phyloP scores from a whole-genome alignment of 352 stramenopile genomes.

The Phytopythium ostracodes region DNA sequence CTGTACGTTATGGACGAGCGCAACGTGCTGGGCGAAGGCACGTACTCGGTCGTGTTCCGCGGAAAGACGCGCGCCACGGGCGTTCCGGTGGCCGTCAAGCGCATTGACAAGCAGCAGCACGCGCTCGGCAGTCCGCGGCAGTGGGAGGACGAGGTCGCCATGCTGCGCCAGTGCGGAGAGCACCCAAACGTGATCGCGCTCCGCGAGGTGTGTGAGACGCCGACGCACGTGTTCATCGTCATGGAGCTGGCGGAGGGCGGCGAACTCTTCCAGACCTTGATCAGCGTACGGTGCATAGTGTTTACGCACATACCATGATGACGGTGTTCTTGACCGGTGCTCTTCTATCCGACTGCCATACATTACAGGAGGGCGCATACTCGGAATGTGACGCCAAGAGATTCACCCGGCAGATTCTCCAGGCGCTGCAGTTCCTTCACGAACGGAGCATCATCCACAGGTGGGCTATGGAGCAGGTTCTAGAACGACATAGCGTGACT shows the following conservation, averaged over 20 bases:
- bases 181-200: constrained; percentile 60
- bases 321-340: neutral
- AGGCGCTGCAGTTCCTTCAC: constrained; percentile 63
- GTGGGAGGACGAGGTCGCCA: constrained; percentile 47
- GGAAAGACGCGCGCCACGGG: constrained; percentile 30
- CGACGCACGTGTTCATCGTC: constrained; percentile 46
- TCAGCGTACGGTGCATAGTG: constrained; percentile 37
- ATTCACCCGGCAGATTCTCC: constrained; percentile 44
- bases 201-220: constrained; percentile 46
- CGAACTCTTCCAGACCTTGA: constrained; percentile 69
- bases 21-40: constrained; percentile 36
- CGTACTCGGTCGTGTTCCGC: constrained; percentile 47
- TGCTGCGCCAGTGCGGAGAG: constrained; percentile 40
- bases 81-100: constrained; percentile 50
- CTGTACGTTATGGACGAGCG: constrained; percentile 46
- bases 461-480: constrained; percentile 23
- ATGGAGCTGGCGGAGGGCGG: constrained; percentile 56
- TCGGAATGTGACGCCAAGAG: constrained; percentile 65
- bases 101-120: constrained; percentile 39
- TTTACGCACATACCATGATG: no score
- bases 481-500: no score
- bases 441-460: constrained; percentile 65
- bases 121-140: constrained; percentile 4
- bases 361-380: constrained; percentile 52
- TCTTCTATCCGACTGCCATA: neutral